Evolutionary conservation across 2,329 filamentous ascomycete genomes (phyloP).

Genomic region (Tolypocladium sp.): DNA sequence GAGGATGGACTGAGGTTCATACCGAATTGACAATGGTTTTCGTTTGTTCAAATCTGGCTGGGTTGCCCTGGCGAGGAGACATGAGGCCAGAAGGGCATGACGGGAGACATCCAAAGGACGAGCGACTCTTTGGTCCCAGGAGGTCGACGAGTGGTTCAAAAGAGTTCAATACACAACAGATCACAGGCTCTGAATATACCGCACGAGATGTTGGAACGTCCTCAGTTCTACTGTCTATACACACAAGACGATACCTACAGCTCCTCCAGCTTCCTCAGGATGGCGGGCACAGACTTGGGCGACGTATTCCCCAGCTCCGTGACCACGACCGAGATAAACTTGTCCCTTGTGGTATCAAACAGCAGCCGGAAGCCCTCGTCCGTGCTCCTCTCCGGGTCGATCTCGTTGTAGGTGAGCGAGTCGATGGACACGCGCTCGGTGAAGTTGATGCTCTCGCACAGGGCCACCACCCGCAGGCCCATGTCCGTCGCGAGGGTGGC

Average conservation of each 20-base stretch:
- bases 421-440: conserved; percentile 78
- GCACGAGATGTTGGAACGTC: not conserved
- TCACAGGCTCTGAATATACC: not conserved
- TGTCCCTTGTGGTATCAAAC: conserved; percentile 85
- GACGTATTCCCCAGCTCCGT: conserved; percentile 85
- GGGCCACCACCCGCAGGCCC: conserved; percentile 74
- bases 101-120: too few species aligned
- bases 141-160: not conserved
- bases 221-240: not conserved
- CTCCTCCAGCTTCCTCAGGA: conserved; percentile 49
- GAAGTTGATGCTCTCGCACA: conserved; percentile 94
- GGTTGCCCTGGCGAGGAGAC: not conserved
- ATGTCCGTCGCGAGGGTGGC: conserved; percentile 72
- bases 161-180: not conserved
- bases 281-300: conserved; percentile 69
- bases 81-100: not conserved
- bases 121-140: too few species aligned
- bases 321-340: conserved; percentile 79
- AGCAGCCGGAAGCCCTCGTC: conserved; percentile 54
- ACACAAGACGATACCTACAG: conserved; percentile 20
- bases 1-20: not conserved
- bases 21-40: not conserved
- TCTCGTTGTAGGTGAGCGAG: conserved; percentile 89
- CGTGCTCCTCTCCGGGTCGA: conserved; percentile 63
- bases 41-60: not conserved